These are phyloP conservation scores for Adenanthera pavonina DNA, from an alignment of 306 rosid genomes.

Conservation along the genomic window DNA sequence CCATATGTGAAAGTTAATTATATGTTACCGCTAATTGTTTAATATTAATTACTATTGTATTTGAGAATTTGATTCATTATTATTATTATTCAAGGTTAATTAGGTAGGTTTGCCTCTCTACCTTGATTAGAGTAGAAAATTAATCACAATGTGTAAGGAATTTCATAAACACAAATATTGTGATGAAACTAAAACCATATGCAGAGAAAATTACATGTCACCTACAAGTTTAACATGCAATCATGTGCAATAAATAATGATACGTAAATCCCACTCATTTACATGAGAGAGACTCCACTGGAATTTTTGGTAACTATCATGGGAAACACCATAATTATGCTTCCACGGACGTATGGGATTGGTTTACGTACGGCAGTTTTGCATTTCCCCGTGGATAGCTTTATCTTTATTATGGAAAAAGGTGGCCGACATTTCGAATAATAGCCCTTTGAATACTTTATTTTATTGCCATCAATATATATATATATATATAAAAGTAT, in stretches of 20 bases:
- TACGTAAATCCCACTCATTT: slow-evolving; percentile 31
- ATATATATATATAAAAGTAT: too few relatives aligned
- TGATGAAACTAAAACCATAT: slow-evolving; percentile 21
- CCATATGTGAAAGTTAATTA: neutral
- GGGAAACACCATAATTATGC: slow-evolving; percentile 17
- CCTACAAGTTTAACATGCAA: slow-evolving; percentile 43
- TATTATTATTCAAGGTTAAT: neutral
- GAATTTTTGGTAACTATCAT: slow-evolving; percentile 18
- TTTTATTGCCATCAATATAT: neutral
- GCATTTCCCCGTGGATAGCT: slow-evolving; percentile 26
- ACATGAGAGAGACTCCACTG: slow-evolving; percentile 27
- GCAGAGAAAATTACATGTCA: slow-evolving; percentile 41
- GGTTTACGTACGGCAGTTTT: slow-evolving; percentile 45
- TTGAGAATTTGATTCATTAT: neutral
- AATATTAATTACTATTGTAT: neutral
- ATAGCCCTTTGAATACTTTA: slow-evolving; percentile 35
- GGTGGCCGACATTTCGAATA: slow-evolving; percentile 68
- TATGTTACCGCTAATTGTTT: neutral
- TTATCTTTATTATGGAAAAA: slow-evolving; percentile 26
- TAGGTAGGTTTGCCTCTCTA: neutral
- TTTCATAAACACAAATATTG: neutral
- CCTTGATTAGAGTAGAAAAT: neutral
- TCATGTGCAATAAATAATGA: slow-evolving; percentile 1
- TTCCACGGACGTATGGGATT: slow-evolving; percentile 9
- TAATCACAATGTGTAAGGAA: neutral